phyloP scores from a whole-genome alignment of 768 basidiomycete genomes.

The Kwoniella sp. region DNA sequence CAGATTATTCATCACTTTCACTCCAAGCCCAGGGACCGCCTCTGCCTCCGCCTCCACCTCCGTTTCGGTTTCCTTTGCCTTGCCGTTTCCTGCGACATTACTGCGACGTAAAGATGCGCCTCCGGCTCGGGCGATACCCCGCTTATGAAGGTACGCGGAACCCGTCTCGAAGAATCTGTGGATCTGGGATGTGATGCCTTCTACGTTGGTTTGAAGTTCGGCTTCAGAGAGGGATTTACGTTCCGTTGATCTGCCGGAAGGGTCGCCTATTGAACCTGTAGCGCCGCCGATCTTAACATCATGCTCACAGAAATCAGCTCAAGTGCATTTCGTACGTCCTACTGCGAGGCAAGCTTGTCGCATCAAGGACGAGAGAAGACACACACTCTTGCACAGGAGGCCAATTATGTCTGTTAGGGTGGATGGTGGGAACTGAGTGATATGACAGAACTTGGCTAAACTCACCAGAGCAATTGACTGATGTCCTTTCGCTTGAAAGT shows the following conservation, averaged over 20 bases:
- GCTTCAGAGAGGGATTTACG: slow-evolving; percentile 68
- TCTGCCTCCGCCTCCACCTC: slow-evolving; percentile 4
- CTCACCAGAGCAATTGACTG: slow-evolving; percentile 78
- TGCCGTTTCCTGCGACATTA: slow-evolving; percentile 7
- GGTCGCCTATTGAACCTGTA: slow-evolving; percentile 95
- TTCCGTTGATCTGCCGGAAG: slow-evolving; percentile 83
- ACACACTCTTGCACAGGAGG: too few relatives aligned
- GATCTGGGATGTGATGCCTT: slow-evolving; percentile 66
- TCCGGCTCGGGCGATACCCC: slow-evolving; percentile 19
- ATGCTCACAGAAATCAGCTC: background rate
- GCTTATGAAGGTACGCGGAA: slow-evolving; percentile 63
- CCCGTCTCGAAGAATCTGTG: slow-evolving; percentile 74
- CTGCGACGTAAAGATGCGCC: background rate
- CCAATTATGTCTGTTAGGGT: too few relatives aligned
- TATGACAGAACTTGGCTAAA: slow-evolving; percentile 6
- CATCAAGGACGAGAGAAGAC: too few relatives aligned
- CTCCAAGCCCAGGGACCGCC: slow-evolving; percentile 19
- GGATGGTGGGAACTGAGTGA: background rate
- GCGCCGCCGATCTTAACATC: slow-evolving; percentile 87
- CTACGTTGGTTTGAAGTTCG: slow-evolving; percentile 69
- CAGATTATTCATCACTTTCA: slow-evolving; percentile 67
- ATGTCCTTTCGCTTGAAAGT: slow-evolving; percentile 86
- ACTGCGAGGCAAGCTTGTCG: too few relatives aligned
- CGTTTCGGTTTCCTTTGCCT: slow-evolving; percentile 8
- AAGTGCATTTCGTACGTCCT: too few relatives aligned